Evolutionary conservation across 768 basidiomycete species (phyloP), one percentile per base, ranked within the genome.

Genomic region (Pulveroboletus sp.): DNA sequence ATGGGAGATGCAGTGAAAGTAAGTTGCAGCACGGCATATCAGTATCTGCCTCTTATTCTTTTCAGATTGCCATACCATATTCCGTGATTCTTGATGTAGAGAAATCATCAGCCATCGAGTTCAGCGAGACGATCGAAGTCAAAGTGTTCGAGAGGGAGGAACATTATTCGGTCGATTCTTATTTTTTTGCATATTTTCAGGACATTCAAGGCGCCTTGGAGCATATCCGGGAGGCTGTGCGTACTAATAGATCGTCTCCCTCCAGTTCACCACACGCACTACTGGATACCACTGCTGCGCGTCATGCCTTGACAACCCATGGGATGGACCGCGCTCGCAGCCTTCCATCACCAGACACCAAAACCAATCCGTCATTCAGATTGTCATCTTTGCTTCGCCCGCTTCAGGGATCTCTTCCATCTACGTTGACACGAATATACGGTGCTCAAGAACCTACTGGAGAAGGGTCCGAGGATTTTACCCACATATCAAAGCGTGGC

Each of bases 1-100:
- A 86, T 86, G 77, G 95, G 96, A 3, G 93, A 97, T 61, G 89
- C 82, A 59, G 93, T 97, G 57, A 97, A 97, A 79, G 90, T 88
- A 55, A 23, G 68, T 58, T 22, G 44, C 6, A 40, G 24, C 44
- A 26, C 4, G 36, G n/a, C 7, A 23, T 5, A n/a, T 16, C 12
- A 11, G 26, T 36, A 13, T 36, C 43, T 24, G 30, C 24, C 34
- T 44, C 53, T 63, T 39, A 53, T 26, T 27, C 40, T 38, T 41
- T 38, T 17, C 54, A 83, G 90, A 93, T 99, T 62, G 92, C 93
- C 24, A 92, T 99, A 43, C 96, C 95, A 0, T 92, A 97, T 57
- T 85, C 91, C 14, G 81, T 83, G 5, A 82, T 99, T 51, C 68
- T 93, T 41, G 93, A 96, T 57, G 85, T 97, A 24, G 93, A 95